These are phyloP conservation scores for Tillandsia leiboldiana DNA, from an alignment of 176 grass and related monocot genomes.

Conservation along the genomic window DNA sequence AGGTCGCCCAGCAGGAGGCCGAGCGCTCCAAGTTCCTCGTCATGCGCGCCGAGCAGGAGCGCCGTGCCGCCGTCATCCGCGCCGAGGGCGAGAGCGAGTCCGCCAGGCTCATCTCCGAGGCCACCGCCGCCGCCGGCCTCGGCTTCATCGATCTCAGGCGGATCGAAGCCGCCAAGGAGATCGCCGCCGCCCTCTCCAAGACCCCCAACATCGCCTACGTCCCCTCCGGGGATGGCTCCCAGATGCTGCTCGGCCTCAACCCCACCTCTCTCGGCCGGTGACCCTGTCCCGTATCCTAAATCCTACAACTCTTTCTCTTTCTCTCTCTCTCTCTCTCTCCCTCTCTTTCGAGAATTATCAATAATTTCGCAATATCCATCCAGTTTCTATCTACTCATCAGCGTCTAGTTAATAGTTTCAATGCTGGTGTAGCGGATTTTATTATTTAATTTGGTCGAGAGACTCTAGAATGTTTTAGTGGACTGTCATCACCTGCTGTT, in stretches of 20 bases:
- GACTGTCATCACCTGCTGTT: too few species aligned
- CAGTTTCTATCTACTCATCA: too few species aligned
- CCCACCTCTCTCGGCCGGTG: constrained; percentile 15
- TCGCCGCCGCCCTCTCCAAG: constrained; percentile 47
- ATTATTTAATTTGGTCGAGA: too few species aligned
- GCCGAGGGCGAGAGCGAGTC: constrained; percentile 92
- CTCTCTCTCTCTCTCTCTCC: too few species aligned
- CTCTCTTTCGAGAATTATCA: too few species aligned
- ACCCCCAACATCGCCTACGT: constrained; percentile 72
- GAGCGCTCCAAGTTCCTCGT: constrained; percentile 99
- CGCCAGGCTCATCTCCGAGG: constrained; percentile 77
- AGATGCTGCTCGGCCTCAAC: constrained; percentile 78
- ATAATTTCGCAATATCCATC: too few species aligned
- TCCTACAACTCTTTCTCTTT: background rate
- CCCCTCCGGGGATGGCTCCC: constrained; percentile 39
- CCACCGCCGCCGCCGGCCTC: constrained; percentile 47
- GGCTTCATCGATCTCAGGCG: constrained; percentile 77
- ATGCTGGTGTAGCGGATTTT: too few species aligned
- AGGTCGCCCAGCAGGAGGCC: constrained; percentile 98
- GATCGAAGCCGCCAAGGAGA: constrained; percentile 92
- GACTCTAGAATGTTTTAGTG: too few species aligned
- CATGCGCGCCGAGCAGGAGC: constrained; percentile 85
- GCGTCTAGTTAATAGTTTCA: too few species aligned
- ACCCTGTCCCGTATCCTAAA: background rate
- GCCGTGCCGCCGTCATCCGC: constrained; percentile 77